Evolutionary conservation across 768 basidiomycete genomes (phyloP).

Genomic region (Agaricus bisporus): DNA sequence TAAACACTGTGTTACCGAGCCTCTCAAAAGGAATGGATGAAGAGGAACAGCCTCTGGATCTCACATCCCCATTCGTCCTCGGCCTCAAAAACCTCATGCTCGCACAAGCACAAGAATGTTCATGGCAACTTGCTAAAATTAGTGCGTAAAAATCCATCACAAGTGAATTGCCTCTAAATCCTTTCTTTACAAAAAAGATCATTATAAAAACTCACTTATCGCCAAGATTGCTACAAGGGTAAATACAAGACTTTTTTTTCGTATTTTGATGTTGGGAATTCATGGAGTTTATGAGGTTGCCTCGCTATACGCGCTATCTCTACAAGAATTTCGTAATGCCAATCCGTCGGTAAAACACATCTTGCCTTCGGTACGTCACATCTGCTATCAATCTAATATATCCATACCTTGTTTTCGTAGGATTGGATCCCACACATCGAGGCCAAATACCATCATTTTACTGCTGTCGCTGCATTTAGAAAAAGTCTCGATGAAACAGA

Average conservation of each 20-base stretch:
- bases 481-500: conserved; percentile 87
- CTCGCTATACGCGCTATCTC: conserved; percentile 3
- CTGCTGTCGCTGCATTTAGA: conserved; percentile 82
- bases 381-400: background rate
- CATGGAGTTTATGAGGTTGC: conserved; percentile 16
- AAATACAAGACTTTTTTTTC: conserved; percentile 7
- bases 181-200: conserved; percentile 33
- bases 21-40: conserved; percentile 39
- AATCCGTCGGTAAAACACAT: conserved; percentile 35
- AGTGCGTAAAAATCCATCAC: conserved; percentile 39
- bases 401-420: conserved; percentile 29
- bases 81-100: conserved; percentile 74
- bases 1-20: conserved; percentile 49
- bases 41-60: conserved; percentile 59
- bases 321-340: conserved; percentile 35
- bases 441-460: conserved; percentile 80
- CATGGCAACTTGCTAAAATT: conserved; percentile 87
- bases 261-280: background rate
- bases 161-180: conserved; percentile 1
- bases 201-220: conserved; percentile 76
- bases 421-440: conserved; percentile 78
- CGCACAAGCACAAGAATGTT: conserved; percentile 95
- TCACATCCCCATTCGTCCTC: conserved; percentile 53
- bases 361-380: conserved; percentile 46
- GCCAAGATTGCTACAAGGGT: conserved; percentile 80